Base-by-base conservation (phyloP, 257 asterid species). In the Penstemon davidsonii region DNA sequence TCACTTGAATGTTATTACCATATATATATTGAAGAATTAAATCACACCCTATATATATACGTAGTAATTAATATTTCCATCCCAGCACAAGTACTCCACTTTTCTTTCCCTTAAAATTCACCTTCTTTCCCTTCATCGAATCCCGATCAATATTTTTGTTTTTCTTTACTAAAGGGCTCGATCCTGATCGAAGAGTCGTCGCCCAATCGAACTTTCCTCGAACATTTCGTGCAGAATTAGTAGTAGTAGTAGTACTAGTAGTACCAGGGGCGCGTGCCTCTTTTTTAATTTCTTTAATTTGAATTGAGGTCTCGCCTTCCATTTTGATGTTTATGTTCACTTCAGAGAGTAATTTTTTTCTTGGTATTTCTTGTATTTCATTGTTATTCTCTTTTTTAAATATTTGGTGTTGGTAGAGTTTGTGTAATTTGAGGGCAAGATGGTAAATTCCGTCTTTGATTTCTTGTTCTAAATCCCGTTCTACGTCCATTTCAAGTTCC, bases 231-330 rank as follows among this genome's bases (percentile, higher is more conserved):
- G 11, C 50, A 11, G 57, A 55, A 10, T 58, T 65, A 11, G 53
- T 60, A 6, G 25, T 45, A 6, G 25, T 45, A 7, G 7, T 60
- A 4, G 7, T 8, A 41, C 51, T 33, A 4, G 57, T 60, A 8
- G 60, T 60, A 4, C 41, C 15, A 3, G 42, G 70, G 38, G 50
- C 51, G 2, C 44, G 13, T n/a, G 25, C 73, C 47, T 76, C 76
- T 84, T 84, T 86, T 83, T 80, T 88, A 66, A 71, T 86, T 64
- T 90, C 88, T 19, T 83, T 88, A 1, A 88, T 82, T 53, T 84
- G 86, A 60, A 90, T 77, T 40, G 73, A 77, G 5, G 80, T 79
- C 44, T 79, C 90, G 46, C 87, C 95, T 68, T 82, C 92, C 82
- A 86, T 73, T 77, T 74, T 85, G 55, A 88, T 86, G 75, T 71